Conservation (phyloP, 768 basidiomycete genomes). For the Rhizopogon salebrosus region DNA sequence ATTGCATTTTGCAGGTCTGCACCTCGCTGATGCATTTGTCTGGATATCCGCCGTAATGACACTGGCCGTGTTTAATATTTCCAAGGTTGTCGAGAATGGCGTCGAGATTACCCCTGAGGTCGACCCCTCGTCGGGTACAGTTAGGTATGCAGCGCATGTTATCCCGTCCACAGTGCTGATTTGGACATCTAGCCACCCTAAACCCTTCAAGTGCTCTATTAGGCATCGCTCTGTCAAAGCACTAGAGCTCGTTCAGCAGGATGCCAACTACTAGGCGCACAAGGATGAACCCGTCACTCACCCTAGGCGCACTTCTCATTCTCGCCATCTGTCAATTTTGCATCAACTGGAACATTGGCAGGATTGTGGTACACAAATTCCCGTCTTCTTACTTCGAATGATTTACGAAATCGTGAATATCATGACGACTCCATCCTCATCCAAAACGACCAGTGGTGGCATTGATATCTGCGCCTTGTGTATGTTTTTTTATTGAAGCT, state of each 20-base stretch:
- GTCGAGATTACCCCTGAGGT: conserved; percentile 40
- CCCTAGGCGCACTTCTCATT: too few species aligned
- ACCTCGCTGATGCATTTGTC: conserved; percentile 40
- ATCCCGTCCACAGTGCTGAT: neutral
- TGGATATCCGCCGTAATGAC: conserved; percentile 33
- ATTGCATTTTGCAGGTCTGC: conserved; percentile 30
- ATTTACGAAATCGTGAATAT: too few species aligned
- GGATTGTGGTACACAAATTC: too few species aligned
- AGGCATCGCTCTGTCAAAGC: conserved; percentile 29
- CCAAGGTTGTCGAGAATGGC: conserved; percentile 33
- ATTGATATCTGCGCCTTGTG: too few species aligned
- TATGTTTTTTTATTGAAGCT: too few species aligned
- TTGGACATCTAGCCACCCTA: conserved; percentile 22
- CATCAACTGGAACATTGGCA: too few species aligned
- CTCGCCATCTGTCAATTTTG: neutral
- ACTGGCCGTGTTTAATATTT: conserved; percentile 39
- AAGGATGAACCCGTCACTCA: too few species aligned
- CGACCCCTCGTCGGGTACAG: conserved; percentile 49
- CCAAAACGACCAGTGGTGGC: too few species aligned
- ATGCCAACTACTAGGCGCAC: neutral
- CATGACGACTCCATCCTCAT: too few species aligned
- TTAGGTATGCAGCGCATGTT: conserved; percentile 34
- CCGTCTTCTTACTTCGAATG: too few species aligned
- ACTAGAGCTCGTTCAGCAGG: conserved; percentile 19
- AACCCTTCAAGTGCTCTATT: conserved; percentile 31